These are phyloP conservation scores for Picea abies DNA, from an alignment of 83 land plant genomes.

Conservation along the genomic window DNA sequence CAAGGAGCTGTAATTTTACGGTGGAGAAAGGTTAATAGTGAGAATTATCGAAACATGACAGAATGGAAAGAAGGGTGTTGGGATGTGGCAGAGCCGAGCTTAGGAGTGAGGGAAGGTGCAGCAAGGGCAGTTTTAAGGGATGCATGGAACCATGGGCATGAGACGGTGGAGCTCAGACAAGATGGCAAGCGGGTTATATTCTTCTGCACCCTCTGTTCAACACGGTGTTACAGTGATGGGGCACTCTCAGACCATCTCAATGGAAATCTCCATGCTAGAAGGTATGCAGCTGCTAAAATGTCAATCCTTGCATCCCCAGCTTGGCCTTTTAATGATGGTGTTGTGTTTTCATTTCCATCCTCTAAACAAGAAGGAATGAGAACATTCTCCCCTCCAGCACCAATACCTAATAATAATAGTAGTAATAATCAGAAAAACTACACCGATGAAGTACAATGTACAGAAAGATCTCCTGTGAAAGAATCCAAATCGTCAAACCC, in stretches of 20 bases:
- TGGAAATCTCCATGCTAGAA: constrained; percentile 70
- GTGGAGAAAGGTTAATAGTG: too few species aligned
- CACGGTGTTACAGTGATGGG: constrained; percentile 79
- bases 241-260: constrained; percentile 71
- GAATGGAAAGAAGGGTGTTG: too few species aligned
- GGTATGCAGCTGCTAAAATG: constrained; percentile 38
- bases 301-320: constrained; percentile 34
- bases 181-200: constrained; percentile 74
- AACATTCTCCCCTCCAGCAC: constrained; percentile 7
- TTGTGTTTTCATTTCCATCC: constrained; percentile 41
- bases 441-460: not conserved
- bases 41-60: too few species aligned
- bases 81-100: too few species aligned
- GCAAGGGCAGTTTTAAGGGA: constrained; percentile 69
- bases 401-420: constrained; percentile 10
- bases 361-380: constrained; percentile 18
- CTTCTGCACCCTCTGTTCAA: constrained; percentile 80
- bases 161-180: constrained; percentile 72
- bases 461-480: constrained; percentile 4
- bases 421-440: constrained; percentile 10
- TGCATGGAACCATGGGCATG: constrained; percentile 71
- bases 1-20: too few species aligned
- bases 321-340: constrained; percentile 75
- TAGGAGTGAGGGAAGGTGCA: constrained; percentile 49
- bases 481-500: not conserved